A percentile compares a stretch with the other conserved stretches of the same genome.
phyloP scores from a whole-genome alignment of 2,329 filamentous ascomycete species.

The Calonectria henricotiae region DNA sequence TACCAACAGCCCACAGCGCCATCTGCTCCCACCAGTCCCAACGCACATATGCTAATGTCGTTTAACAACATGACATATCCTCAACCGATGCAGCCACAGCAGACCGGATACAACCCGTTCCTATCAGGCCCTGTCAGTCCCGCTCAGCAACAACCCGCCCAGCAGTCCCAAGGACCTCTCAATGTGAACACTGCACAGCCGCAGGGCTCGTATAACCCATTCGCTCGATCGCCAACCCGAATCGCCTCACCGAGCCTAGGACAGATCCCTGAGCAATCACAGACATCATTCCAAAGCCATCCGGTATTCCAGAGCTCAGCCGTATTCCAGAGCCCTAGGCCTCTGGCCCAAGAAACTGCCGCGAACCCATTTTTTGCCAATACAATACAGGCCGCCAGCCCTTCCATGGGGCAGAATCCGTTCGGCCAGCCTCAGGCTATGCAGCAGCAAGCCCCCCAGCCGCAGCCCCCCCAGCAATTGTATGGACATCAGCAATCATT shows the following conservation, averaged over 20 bases:
- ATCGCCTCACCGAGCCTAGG: slow-evolving; percentile 68
- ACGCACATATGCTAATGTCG: slow-evolving; percentile 59
- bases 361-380: slow-evolving; percentile 61
- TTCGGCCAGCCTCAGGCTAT: slow-evolving; percentile 50
- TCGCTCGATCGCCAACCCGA: slow-evolving; percentile 66
- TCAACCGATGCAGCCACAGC: slow-evolving; percentile 58
- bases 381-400: slow-evolving; percentile 50
- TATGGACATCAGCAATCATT: slow-evolving; percentile 24
- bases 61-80: slow-evolving; percentile 66
- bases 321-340: slow-evolving; percentile 57
- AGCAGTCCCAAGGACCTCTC: slow-evolving; percentile 55
- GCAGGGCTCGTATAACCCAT: slow-evolving; percentile 65
- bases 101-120: slow-evolving; percentile 70
- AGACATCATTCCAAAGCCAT: slow-evolving; percentile 61
- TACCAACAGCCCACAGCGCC: slow-evolving; percentile 65
- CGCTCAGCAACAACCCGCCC: slow-evolving; percentile 55
- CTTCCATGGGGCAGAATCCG: slow-evolving; percentile 50
- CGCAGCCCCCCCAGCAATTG: slow-evolving; percentile 24
- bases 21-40: slow-evolving; percentile 61
- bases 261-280: slow-evolving; percentile 70
- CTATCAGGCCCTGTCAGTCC: slow-evolving; percentile 59
- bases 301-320: slow-evolving; percentile 52
- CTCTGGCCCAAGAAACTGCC: slow-evolving; percentile 49
- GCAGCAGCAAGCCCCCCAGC: slow-evolving; percentile 38
- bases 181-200: slow-evolving; percentile 61